A percentile compares a stretch with the other conserved stretches of the same genome.
Evolutionary conservation across 139 green algal genomes (phyloP).

Genomic region (Penium margaritaceum): DNA sequence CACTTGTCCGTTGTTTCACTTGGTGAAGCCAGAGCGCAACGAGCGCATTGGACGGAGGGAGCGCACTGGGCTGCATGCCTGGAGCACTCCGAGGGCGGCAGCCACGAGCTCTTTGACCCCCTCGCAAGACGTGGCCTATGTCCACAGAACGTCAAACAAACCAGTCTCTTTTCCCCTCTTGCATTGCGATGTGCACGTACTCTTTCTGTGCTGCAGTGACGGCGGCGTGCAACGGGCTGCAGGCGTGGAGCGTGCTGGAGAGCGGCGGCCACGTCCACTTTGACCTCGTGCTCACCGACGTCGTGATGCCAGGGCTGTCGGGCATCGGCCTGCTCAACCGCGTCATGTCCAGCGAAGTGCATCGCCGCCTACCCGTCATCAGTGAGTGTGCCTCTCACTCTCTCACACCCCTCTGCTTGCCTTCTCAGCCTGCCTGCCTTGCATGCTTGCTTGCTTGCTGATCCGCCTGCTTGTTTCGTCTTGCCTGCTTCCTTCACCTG

Average conservation of each 20-base stretch:
- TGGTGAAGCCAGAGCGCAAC: too few species aligned
- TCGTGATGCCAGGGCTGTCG: constrained; percentile 43
- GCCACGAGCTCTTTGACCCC: too few species aligned
- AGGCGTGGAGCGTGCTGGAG: constrained; percentile 31
- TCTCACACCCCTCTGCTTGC: not conserved
- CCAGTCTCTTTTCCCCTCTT: not conserved
- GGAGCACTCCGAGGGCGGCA: too few species aligned
- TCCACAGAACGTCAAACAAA: too few species aligned
- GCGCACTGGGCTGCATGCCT: too few species aligned
- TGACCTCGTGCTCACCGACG: constrained; percentile 46
- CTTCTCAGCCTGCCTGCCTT: not conserved
- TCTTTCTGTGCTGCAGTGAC: constrained; percentile 20
- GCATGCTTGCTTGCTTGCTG: not conserved
- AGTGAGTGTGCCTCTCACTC: constrained; percentile 17
- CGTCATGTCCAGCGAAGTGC: constrained; percentile 29
- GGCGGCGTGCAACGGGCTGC: constrained; percentile 23
- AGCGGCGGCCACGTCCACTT: constrained; percentile 24
- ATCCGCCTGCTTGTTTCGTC: not conserved
- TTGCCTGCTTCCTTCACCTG: not conserved
- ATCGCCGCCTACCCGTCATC: constrained; percentile 37
- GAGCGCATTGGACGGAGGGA: too few species aligned
- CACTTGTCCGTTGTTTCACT: constrained; percentile 32
- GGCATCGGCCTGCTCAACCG: constrained; percentile 41
- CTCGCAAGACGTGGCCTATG: too few species aligned
- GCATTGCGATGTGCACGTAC: not conserved